Evolutionary conservation across 371 early-diverging fungal genomes (phyloP), one percentile per base, ranked within the genome.

Genomic region (Amoeboaphelidium protococcarum): DNA sequence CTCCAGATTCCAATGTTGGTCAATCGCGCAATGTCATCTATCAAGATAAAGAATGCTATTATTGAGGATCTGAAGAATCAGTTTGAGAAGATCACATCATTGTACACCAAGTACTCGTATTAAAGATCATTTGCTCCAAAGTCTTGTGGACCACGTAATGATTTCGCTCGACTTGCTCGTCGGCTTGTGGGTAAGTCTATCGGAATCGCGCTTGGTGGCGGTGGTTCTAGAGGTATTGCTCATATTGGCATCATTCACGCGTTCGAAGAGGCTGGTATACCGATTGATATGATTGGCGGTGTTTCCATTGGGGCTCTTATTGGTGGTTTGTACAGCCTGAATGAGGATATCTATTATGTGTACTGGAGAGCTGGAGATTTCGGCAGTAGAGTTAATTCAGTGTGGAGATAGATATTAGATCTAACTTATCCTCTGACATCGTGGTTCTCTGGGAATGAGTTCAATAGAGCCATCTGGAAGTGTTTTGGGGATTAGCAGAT

Each of bases 131-230:
- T 31, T 31, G 6, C 37, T 6, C 37, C 37, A 16, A 31, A 31
- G 37, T 16, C 6, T 31, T 31, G 10, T 16, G 37, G 16, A 16
- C 16, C 37, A 31, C 6, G 37, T 10, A 16, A 68, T 24, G 78
- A 77, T 53, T 72, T 71, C 58, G 60, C 72, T 1, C 70, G 99
- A 44, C 64, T 99, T 24, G 89, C 89, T 2, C 78, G 99, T 40
- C 74, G 90, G 13, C 61, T 99, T 44, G 76, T 84, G 31, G 90
- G 86, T 22, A 78, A 77, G 53, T 86, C 91, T 0, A 84, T 99
- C 16, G 99, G 97, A 1, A 60, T 99, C 1, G 98, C 94, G n/a
- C 67, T 99, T 26, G 94, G 99, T 26, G 99, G 99, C 20, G 99
- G 98, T 25, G 99, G 99, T 1, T 98, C 99, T 0, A 74, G 98